Evolutionary conservation across 441 rosid species (phyloP), one percentile per base, ranked within the genome.

Genomic region (Macaranga tanarius): DNA sequence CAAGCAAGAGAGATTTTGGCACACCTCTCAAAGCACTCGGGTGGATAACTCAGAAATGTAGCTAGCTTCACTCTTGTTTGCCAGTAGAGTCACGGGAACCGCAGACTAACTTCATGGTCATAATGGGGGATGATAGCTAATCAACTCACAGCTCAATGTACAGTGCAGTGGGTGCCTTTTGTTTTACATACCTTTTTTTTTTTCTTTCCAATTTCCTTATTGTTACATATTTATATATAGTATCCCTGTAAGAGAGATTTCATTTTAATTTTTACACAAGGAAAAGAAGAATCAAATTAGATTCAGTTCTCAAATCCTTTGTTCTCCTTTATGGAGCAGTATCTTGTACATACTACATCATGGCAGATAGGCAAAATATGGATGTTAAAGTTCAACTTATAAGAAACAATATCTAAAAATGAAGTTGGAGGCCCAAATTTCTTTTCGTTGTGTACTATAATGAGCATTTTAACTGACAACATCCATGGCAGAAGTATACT

Each of bases 141-240:
- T 63, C 70, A 74, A 72, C 65, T 66, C 58, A 10, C 44, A 61
- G 67, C 26, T 67, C 57, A 59, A 31, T 79, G 85, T 84, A 80
- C 67, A 80, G 81, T 31, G 51, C 67, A 79, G 81, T 31, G 51
- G 47, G 47, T 57, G 42, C 54, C 20, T 16, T 48, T 51, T 72
- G 11, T 28, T 66, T 25, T 38, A 34, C 23, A 12, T 59, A 2
- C 26, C 31, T 70, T 62, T 61, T 38, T 19, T 51, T 51, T 26
- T 62, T 75, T n/a, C 5, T 28, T 28, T 28, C 34, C 38, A 31
- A 31, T 5, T 31, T 31, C 5, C 5, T 2, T 31, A 31, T 31
- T 11, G 28, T 67, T 17, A 11, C 42, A 16, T 22, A 25, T n/a
- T n/a, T n/a, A n/a, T 44, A 52, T 60, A 50, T 26, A 50, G 17